These are phyloP conservation scores for Fusarium caatingaense DNA, from an alignment of 2,329 filamentous ascomycete species.

Conservation along the genomic window DNA sequence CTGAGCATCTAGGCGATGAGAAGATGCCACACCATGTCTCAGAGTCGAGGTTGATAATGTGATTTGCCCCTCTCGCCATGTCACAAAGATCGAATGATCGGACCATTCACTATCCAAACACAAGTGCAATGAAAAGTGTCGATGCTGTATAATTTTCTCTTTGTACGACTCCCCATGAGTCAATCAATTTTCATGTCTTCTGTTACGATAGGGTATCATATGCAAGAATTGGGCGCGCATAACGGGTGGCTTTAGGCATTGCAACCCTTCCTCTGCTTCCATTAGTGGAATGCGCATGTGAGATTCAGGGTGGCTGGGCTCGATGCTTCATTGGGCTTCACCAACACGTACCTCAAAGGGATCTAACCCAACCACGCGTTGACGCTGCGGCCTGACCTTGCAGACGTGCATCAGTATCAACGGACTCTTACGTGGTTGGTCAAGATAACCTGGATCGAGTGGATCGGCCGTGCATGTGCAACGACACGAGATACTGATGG, in stretches of 20 bases:
- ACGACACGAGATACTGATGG: slow-evolving; percentile 15
- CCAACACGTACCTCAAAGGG: slow-evolving; percentile 31
- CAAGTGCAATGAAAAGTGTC: not conserved
- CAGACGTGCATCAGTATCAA: slow-evolving; percentile 35
- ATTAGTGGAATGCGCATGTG: slow-evolving; percentile 41
- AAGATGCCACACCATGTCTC: slow-evolving; percentile 35
- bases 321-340: slow-evolving; percentile 23
- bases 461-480: slow-evolving; percentile 35
- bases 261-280: slow-evolving; percentile 20
- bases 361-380: slow-evolving; percentile 40
- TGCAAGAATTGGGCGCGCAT: slow-evolving; percentile 15
- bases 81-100: slow-evolving; percentile 42
- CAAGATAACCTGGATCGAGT: slow-evolving; percentile 28
- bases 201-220: not conserved
- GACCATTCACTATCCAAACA: slow-evolving; percentile 6
- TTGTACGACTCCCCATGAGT: slow-evolving; percentile 9
- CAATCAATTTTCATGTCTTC: not conserved
- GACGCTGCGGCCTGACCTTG: slow-evolving; percentile 35
- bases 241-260: slow-evolving; percentile 25
- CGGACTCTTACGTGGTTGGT: slow-evolving; percentile 32
- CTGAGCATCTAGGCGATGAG: not conserved
- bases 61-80: slow-evolving; percentile 37
- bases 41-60: slow-evolving; percentile 27
- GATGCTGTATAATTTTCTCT: not conserved
- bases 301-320: slow-evolving; percentile 36